Base-by-base conservation (phyloP, 306 rosid genomes). In the Dalbergia cochinchinensis region DNA sequence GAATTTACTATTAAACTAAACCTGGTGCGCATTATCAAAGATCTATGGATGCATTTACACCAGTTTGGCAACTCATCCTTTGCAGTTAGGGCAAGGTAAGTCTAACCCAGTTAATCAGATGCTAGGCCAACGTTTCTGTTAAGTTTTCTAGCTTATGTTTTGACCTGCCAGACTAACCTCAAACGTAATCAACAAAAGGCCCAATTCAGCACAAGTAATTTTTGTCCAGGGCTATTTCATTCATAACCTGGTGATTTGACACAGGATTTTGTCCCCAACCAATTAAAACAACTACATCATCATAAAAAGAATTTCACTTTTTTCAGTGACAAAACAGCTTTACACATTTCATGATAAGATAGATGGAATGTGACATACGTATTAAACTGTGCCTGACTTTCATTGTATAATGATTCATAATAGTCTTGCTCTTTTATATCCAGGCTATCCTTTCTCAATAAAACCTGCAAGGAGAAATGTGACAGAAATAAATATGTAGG, bases 381-480 rank as follows among this genome's bases (percentile, higher is more conserved):
- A 82, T 94, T 90, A 75, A 94, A 92, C 60, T 89, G 88, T 64
- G 97, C 88, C 82, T 85, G 99, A 82, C 97, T 92, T 53, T 92
- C 97, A 84, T 74, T 90, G 82, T 95, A 92, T 73, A 95, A 71
- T 16, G 99, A 89, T 83, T 92, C 98, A 50, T 95, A 95, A 84
- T 87, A 95, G 85, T 90, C 96, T 64, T 90, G 91, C 86, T 95
- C 99, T 77, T 85, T 86, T 54, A 90, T 78, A 83, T 95, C 99
- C 73, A 92, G 75, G 39, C 91, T 48, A 67, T 95, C 97, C 86
- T 81, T 88, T 87, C 98, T 90, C 83, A 95, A 60, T 33, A 94
- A 88, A 80, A 92, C 92, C 99, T 92, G 86, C 77, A 81, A n/a
- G 20, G 57, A 72, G 74, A 70, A 41, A 80, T 50, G 33, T 33